phyloP scores from a whole-genome alignment of 2,329 filamentous ascomycete species.

The Neofusicoccum parvum region DNA sequence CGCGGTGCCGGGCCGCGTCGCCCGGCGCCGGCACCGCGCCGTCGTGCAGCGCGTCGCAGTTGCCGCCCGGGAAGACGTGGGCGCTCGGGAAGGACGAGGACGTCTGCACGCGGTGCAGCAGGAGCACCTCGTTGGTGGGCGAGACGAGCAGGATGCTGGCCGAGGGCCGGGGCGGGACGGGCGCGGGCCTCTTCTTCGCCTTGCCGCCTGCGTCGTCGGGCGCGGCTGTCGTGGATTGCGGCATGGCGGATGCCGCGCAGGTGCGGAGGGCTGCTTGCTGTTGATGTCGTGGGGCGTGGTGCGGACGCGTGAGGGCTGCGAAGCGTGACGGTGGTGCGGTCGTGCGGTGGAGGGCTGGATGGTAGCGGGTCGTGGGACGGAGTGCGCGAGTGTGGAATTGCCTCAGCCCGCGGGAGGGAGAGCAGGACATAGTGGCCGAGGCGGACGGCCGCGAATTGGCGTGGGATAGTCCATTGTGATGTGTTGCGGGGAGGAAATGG shows the following conservation, averaged over 20 bases:
- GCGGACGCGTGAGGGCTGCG: neutral
- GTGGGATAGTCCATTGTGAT: neutral
- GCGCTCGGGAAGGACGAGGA: conserved; percentile 86
- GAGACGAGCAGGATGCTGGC: conserved; percentile 81
- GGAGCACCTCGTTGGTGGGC: conserved; percentile 80
- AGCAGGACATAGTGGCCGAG: neutral
- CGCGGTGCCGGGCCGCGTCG: conserved; percentile 59
- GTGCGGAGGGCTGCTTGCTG: conserved; percentile 79
- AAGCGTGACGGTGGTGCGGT: neutral
- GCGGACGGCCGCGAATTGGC: neutral
- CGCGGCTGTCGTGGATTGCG: neutral
- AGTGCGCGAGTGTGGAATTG: neutral
- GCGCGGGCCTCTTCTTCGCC: neutral
- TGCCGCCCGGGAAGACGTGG: conserved; percentile 93
- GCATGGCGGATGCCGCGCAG: neutral
- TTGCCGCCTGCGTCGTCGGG: neutral
- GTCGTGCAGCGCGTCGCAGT: conserved; percentile 76
- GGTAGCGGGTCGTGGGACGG: neutral
- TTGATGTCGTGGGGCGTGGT: neutral
- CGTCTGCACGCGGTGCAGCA: conserved; percentile 82
- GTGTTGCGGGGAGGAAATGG: conserved; percentile 1
- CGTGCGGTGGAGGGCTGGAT: neutral
- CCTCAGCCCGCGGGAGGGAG: neutral
- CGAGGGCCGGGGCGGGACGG: conserved; percentile 8
- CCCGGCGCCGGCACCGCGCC: conserved; percentile 57